Conservation (phyloP, 768 basidiomycete genomes). For the Lactarius pseudohatsudake region DNA sequence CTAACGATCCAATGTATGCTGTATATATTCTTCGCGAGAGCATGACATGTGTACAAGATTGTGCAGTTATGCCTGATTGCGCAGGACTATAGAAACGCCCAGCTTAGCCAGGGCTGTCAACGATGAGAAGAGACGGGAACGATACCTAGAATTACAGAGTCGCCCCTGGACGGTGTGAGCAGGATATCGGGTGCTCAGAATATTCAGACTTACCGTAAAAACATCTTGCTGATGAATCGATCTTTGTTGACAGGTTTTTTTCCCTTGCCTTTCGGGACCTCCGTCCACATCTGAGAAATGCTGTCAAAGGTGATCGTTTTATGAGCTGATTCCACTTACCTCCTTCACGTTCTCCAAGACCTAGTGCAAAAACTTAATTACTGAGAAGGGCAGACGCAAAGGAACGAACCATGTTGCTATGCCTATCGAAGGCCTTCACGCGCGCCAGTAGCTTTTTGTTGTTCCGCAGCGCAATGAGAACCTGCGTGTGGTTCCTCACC, state of each 20-base stretch:
- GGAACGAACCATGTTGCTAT: slow-evolving; percentile 90
- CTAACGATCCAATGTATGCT: not conserved
- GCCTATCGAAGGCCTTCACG: slow-evolving; percentile 98
- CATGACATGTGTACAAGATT: not conserved
- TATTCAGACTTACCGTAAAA: slow-evolving; percentile 63
- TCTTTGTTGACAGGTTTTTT: slow-evolving; percentile 99
- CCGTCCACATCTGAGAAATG: slow-evolving; percentile 91
- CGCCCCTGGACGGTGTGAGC: slow-evolving; percentile 58
- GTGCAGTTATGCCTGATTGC: slow-evolving; percentile 58
- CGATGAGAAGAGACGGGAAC: slow-evolving; percentile 32
- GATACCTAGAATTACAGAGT: slow-evolving; percentile 93
- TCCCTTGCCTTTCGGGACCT: slow-evolving; percentile 95
- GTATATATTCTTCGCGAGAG: slow-evolving; percentile 4
- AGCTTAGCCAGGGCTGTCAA: slow-evolving; percentile 28
- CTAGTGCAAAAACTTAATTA: slow-evolving; percentile 41
- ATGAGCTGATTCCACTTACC: slow-evolving; percentile 41
- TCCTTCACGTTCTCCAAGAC: slow-evolving; percentile 98
- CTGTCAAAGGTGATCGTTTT: not conserved
- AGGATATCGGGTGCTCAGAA: slow-evolving; percentile 22
- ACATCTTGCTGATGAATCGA: slow-evolving; percentile 99
- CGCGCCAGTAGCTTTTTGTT: slow-evolving; percentile 96
- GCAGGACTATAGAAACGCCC: slow-evolving; percentile 56
- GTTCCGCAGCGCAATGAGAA: slow-evolving; percentile 94
- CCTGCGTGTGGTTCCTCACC: slow-evolving; percentile 96
- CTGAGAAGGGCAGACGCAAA: slow-evolving; percentile 5